These are phyloP conservation scores for Helicostylum pulchrum DNA, from an alignment of 192 early-diverging fungal species.

Conservation along the genomic window DNA sequence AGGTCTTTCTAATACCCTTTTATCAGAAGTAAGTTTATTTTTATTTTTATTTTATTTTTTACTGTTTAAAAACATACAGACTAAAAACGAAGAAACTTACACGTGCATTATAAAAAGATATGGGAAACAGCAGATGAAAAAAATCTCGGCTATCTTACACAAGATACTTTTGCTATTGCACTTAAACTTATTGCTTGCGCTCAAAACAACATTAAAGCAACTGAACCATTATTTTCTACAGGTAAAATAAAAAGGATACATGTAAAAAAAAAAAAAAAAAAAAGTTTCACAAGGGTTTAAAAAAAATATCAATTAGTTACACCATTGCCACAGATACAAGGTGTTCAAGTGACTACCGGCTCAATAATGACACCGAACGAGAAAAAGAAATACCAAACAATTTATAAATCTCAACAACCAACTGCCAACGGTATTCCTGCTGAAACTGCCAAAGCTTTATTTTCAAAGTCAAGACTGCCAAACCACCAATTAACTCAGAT, in stretches of 20 bases:
- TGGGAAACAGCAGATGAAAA: conserved; percentile 85
- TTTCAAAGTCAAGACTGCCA: conserved; percentile 79
- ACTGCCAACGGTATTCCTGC: conserved; percentile 18
- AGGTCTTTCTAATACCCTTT: conserved; percentile 48
- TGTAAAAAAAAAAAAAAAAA: neutral
- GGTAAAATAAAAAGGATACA: no score
- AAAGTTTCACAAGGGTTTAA: neutral
- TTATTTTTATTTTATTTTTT: no score
- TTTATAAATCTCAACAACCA: conserved; percentile 28
- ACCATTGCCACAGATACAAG: conserved; percentile 20
- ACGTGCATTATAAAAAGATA: conserved; percentile 46
- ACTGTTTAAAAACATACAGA: no score
- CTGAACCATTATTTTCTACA: conserved; percentile 35
- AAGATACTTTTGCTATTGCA: conserved; percentile 71
- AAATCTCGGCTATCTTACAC: conserved; percentile 70
- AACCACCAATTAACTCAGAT: conserved; percentile 73
- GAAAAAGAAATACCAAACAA: conserved; percentile 26
- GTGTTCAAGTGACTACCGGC: neutral
- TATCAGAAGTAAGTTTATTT: conserved; percentile 47
- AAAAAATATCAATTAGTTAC: neutral
- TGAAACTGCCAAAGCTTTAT: conserved; percentile 68
- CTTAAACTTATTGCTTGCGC: conserved; percentile 87
- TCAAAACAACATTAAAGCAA: conserved; percentile 64
- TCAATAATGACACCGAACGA: conserved; percentile 14
- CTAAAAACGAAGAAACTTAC: neutral